phyloP scores from a whole-genome alignment of 2,329 filamentous ascomycete genomes.

The Pestalotiopsis sp. region DNA sequence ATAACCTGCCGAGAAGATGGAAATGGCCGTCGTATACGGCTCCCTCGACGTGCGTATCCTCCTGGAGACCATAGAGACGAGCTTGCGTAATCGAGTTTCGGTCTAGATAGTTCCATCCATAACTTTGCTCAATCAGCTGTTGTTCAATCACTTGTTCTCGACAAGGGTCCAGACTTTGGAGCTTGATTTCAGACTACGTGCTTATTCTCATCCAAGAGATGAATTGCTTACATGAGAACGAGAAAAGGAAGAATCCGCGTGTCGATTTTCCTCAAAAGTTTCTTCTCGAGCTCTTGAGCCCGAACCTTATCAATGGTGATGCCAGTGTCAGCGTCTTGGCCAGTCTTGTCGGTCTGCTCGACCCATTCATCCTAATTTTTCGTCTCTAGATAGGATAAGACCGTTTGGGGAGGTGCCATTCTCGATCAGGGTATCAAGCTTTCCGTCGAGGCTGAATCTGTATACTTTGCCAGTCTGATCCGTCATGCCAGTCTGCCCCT shows the following conservation, averaged over 20 bases:
- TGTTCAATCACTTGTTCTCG: too few species aligned
- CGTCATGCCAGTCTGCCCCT: slow-evolving; percentile 45
- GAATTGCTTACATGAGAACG: background rate
- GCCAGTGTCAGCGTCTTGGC: background rate
- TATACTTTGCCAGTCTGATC: slow-evolving; percentile 44
- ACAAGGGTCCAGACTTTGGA: too few species aligned
- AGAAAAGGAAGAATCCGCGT: slow-evolving; percentile 8
- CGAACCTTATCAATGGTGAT: background rate
- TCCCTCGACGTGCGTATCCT: slow-evolving; percentile 32
- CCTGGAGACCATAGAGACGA: slow-evolving; percentile 41
- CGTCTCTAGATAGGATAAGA: slow-evolving; percentile 39
- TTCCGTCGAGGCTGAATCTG: slow-evolving; percentile 34
- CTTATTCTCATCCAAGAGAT: background rate
- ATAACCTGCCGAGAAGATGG: slow-evolving; percentile 37
- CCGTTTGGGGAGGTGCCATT: slow-evolving; percentile 44
- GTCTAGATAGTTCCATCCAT: slow-evolving; percentile 43
- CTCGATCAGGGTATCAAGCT: slow-evolving; percentile 37
- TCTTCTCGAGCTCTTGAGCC: slow-evolving; percentile 1
- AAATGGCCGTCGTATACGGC: slow-evolving; percentile 35
- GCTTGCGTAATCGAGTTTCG: slow-evolving; percentile 39
- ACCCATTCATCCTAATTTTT: slow-evolving; percentile 27
- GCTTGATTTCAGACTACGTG: background rate
- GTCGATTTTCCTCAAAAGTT: slow-evolving; percentile 12
- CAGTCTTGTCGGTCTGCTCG: background rate
- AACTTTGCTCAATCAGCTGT: slow-evolving; percentile 14